Base-by-base conservation (phyloP, 225 moss, liverwort and hornwort species). In the Marchantia polymorpha region DNA sequence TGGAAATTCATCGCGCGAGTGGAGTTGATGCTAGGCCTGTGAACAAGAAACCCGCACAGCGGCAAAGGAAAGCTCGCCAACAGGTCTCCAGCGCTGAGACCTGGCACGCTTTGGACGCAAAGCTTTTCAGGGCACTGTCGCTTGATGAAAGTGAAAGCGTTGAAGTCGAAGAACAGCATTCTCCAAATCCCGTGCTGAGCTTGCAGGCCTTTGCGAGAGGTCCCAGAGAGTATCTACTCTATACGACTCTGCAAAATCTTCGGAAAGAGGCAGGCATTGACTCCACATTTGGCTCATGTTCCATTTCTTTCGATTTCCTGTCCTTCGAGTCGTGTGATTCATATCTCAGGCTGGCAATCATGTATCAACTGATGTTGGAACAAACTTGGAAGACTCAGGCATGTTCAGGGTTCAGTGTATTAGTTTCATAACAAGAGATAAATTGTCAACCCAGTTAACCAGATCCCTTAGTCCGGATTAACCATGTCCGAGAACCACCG, bases 201-300 rank as follows among this genome's bases (percentile, higher is more conserved):
- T 85, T 99, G 85, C 93, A 99, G 85, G 99, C 93, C 52, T 79
- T 99, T 82, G 82, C 89, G 27, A 82, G 86, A 76, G 85, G 90
- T 58, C 87, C 99, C 65, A 91, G 90, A 69, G 84, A 95, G 54
- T 88, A 86, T 25, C 87, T 99, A 87, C 87, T 99, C 72, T 81
- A 86, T 75, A 83, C 76, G 66, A 84, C 95, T 83, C 64, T 95
- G 86, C 87, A 90, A 76, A 88, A 92, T 85, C 90, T 99, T 90
- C 90, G 90, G 83, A 92, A 87, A 88, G 92, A 99, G 99, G 97
- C 94, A 99, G 94, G 97, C 90, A 92, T 91, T 91, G 90, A 85
- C 88, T 85, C 79, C 87, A 90, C 84, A 80, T 73, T 71, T 79
- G 69, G 69, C 83, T 83, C 91, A 64, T 53, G 7, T 66, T 74